These are phyloP conservation scores for Penicillium oxalicum DNA, from an alignment of 2,329 filamentous ascomycete species.

Conservation along the genomic window DNA sequence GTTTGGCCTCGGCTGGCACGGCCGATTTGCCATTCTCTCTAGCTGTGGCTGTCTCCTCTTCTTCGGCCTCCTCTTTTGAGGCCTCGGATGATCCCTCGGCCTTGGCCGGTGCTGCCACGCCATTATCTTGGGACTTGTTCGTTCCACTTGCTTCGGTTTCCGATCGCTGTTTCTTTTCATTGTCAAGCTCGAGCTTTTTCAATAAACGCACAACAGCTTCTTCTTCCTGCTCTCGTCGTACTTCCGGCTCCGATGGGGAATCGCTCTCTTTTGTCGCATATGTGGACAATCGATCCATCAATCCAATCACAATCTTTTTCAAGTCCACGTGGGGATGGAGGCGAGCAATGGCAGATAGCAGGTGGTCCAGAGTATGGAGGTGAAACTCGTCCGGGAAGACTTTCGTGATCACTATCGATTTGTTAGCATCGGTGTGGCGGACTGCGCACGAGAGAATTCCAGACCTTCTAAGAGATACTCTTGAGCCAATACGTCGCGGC, in stretches of 20 bases:
- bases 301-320: slow-evolving; percentile 93
- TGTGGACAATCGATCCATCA: slow-evolving; percentile 93
- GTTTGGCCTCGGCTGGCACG: slow-evolving; percentile 61
- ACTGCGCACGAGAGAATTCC: background rate
- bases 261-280: slow-evolving; percentile 89
- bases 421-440: slow-evolving; percentile 21
- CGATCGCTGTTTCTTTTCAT: slow-evolving; percentile 52
- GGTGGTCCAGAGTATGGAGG: slow-evolving; percentile 90
- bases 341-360: slow-evolving; percentile 85
- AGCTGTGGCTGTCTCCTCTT: slow-evolving; percentile 28
- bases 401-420: slow-evolving; percentile 74
- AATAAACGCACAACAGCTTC: slow-evolving; percentile 74
- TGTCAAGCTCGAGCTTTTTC: slow-evolving; percentile 64
- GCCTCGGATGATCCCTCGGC: slow-evolving; percentile 23
- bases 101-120: slow-evolving; percentile 29
- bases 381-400: slow-evolving; percentile 99
- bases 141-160: slow-evolving; percentile 32
- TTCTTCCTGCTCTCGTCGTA: slow-evolving; percentile 72
- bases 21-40: slow-evolving; percentile 34
- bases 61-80: slow-evolving; percentile 14
- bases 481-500: slow-evolving; percentile 90
- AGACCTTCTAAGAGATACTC: slow-evolving; percentile 85
- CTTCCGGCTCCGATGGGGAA: slow-evolving; percentile 61
- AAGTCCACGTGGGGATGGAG: slow-evolving; percentile 96
- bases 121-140: slow-evolving; percentile 32